Percentiles rank a stretch among this genome's conserved stretches.
phyloP scores from a whole-genome alignment of 805 yeast species.

The Schizosaccharomyces pombe region DNA sequence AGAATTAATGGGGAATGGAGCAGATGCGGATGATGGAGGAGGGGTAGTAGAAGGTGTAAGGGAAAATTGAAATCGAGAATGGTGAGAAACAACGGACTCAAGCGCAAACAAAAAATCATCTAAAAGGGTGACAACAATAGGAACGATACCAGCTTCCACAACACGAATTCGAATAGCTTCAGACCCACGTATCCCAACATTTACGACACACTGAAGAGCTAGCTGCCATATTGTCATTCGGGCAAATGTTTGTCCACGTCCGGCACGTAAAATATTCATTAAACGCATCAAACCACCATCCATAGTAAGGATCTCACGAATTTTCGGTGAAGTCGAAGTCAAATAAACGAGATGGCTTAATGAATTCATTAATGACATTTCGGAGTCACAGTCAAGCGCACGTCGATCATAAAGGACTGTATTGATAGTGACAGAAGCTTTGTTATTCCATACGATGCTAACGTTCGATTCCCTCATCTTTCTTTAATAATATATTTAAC shows the following conservation, averaged over 20 bases:
- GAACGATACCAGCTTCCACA: conserved; percentile 77
- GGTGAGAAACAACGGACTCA: conserved; percentile 6
- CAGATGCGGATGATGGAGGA: conserved; percentile 3
- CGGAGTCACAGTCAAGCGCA: conserved; percentile 75
- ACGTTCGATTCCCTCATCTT: conserved; percentile 2
- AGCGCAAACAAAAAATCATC: conserved; percentile 44
- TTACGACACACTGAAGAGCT: conserved; percentile 75
- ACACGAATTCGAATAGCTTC: conserved; percentile 65
- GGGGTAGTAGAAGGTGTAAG: neutral
- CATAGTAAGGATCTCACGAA: conserved; percentile 62
- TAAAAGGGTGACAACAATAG: conserved; percentile 71
- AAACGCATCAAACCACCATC: conserved; percentile 88
- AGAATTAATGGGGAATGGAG: no score
- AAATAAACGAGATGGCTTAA: conserved; percentile 72
- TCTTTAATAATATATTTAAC: no score
- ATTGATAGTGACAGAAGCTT: conserved; percentile 81
- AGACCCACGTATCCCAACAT: conserved; percentile 81
- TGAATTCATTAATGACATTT: conserved; percentile 75
- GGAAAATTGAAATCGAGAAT: neutral
- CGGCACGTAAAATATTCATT: conserved; percentile 64
- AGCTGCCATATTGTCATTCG: conserved; percentile 39
- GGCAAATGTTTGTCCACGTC: conserved; percentile 62
- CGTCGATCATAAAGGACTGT: conserved; percentile 75
- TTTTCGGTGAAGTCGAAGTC: conserved; percentile 66
- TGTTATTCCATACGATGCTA: conserved; percentile 20